Conservation (phyloP, 140 eudicot species). For the Cichorium intybus region DNA sequence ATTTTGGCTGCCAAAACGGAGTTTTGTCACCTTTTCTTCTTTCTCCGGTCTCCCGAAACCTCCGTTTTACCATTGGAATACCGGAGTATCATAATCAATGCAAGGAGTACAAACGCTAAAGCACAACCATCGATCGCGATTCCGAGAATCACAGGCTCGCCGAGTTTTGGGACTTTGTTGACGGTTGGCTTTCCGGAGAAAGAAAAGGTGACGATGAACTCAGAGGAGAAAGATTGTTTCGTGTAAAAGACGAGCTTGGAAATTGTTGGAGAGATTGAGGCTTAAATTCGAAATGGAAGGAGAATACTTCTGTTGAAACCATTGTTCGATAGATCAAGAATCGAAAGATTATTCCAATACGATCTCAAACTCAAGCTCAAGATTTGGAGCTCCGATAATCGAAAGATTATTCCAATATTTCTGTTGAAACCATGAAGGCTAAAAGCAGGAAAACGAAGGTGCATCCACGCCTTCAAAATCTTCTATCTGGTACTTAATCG, state of each 20-base stretch:
- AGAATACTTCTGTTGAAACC: conserved; percentile 64
- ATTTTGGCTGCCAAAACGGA: conserved; percentile 50
- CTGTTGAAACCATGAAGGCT: conserved; percentile 63
- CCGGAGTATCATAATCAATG: conserved; percentile 40
- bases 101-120: conserved; percentile 46
- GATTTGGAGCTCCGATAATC: conserved; percentile 57
- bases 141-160: too few species aligned
- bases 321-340: conserved; percentile 66
- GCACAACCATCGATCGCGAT: too few species aligned
- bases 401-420: conserved; percentile 65
- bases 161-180: too few species aligned
- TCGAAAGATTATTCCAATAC: conserved; percentile 59
- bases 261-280: conserved; percentile 56
- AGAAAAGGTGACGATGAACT: too few species aligned
- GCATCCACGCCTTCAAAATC: conserved; percentile 4
- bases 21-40: conserved; percentile 35
- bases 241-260: conserved; percentile 61
- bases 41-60: conserved; percentile 36
- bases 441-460: conserved; percentile 59
- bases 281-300: conserved; percentile 60
- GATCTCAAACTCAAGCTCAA: conserved; percentile 76
- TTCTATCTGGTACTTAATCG: not conserved
- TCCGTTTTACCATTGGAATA: conserved; percentile 37
- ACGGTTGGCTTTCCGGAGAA: too few species aligned
- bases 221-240: conserved; percentile 45